These are phyloP conservation scores for Furcasterigmium furcatum DNA, from an alignment of 2,329 filamentous ascomycete genomes.

Conservation along the genomic window DNA sequence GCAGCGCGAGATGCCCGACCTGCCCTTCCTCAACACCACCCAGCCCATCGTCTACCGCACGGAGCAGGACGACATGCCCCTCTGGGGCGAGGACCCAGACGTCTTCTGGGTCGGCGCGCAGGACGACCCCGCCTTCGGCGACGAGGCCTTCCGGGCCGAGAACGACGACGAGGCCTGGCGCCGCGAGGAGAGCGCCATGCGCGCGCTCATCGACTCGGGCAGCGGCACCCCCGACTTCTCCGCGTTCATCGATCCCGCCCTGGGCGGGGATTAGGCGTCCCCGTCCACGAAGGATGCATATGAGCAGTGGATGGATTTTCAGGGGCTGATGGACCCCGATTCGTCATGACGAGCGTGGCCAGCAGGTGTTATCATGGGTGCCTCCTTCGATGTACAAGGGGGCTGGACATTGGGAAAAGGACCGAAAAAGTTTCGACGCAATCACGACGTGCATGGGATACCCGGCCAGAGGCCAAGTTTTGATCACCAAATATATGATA, in stretches of 20 bases:
- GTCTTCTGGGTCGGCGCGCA: constrained; percentile 26
- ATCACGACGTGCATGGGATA: constrained; percentile 1
- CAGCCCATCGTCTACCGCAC: constrained; percentile 7
- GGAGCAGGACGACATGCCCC: constrained; percentile 1
- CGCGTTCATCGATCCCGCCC: constrained; percentile 11
- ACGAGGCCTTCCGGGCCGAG: not conserved
- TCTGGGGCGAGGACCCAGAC: constrained; percentile 6
- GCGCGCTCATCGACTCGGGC: constrained; percentile 29
- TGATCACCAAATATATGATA: no score
- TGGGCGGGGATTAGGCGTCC: constrained; percentile 4
- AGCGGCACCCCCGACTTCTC: constrained; percentile 3
- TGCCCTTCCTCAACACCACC: constrained; percentile 9
- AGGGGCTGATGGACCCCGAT: no score
- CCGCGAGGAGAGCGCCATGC: constrained; percentile 40
- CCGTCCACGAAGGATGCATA: no score
- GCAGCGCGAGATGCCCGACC: constrained; percentile 10
- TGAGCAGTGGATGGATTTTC: no score
- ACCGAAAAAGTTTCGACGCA: no score
- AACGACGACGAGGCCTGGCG: constrained; percentile 36
- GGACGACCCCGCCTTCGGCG: constrained; percentile 20
- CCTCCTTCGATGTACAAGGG: no score
- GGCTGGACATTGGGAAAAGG: no score
- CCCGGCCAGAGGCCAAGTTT: constrained; percentile 1
- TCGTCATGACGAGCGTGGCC: no score
- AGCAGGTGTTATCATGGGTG: no score